Evolutionary conservation across 2,329 filamentous ascomycete genomes (phyloP), one percentile per base, ranked within the genome.

Genomic region (Rosellinia necatrix): DNA sequence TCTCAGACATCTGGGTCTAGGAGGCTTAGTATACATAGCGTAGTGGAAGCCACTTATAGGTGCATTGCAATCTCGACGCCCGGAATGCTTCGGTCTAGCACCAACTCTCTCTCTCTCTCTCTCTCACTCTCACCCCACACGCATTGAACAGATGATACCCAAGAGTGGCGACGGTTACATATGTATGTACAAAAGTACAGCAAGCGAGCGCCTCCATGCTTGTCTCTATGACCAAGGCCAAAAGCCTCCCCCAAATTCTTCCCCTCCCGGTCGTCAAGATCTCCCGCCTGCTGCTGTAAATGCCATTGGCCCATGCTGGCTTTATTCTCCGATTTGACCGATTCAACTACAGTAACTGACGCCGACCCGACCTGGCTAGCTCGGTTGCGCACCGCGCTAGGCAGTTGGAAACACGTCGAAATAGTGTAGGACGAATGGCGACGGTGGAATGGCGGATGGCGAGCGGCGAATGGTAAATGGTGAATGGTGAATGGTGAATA

Each of bases 301-400:
- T n/a, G 13, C 34, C 47, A 24, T 46, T 47, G 34, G 49, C 27
- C 37, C 27, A 9, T 43, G 21, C 35, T 19, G 12, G 13, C 17
- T 54, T 29, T 56, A 59, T 52, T 61, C 38, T 59, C 58, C 56
- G 58, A 56, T 29, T 53, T 35, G 43, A n/a, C n/a, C n/a, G n/a
- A n/a, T n/a, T n/a, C n/a, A n/a, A n/a, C n/a, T n/a, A n/a, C n/a
- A n/a, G n/a, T n/a, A n/a, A n/a, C n/a, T n/a, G n/a, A 49, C 29
- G 30, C 19, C 42, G 19, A 27, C 12, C 22, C 7, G 15, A 15
- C 24, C 10, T 41, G 15, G 24, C 19, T 34, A 34, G 50, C 50
- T 38, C 22, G 22, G 32, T 17, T 30, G 30, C 13, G 49, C 15
- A 24, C 38, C 37, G n/a, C 49, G 40, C 49, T 29, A 41, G 41